Percentiles rank a stretch among this genome's conserved stretches.
phyloP scores from a whole-genome alignment of 1,139 yeast genomes.

The Saccharomyces hybrid region DNA sequence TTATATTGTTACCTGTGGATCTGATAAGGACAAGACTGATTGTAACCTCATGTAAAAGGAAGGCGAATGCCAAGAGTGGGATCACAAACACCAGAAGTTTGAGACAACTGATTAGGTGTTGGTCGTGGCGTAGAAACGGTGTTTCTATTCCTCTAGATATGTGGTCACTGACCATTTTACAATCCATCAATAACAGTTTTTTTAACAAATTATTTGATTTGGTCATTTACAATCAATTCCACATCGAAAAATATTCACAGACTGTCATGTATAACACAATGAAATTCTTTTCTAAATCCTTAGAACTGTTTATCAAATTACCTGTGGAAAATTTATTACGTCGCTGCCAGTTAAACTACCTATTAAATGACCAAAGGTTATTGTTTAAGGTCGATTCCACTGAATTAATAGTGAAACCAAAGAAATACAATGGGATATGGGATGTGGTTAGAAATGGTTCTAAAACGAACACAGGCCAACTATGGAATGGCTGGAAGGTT shows the following conservation, averaged over 20 bases:
- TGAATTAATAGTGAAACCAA: conserved; percentile 48
- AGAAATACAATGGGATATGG: conserved; percentile 45
- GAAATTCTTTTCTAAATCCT: conserved; percentile 47
- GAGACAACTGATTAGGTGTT: conserved; percentile 30
- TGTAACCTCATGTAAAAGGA: conserved; percentile 39
- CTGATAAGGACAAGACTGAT: conserved; percentile 70
- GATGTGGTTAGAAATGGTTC: conserved; percentile 40
- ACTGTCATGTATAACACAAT: conserved; percentile 52
- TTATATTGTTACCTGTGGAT: conserved; percentile 76
- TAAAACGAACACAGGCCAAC: conserved; percentile 36
- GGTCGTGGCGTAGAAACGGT: conserved; percentile 37
- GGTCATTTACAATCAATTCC: conserved; percentile 54
- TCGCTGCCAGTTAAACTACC: conserved; percentile 69
- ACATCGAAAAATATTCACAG: conserved; percentile 61
- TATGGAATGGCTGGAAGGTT: conserved; percentile 89
- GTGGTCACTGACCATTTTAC: conserved; percentile 36
- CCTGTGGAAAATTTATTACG: conserved; percentile 84
- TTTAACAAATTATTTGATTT: conserved; percentile 65
- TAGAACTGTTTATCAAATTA: conserved; percentile 66
- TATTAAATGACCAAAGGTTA: conserved; percentile 31
- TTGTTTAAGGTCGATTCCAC: conserved; percentile 29
- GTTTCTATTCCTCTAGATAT: conserved; percentile 23
- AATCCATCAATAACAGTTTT: conserved; percentile 46
- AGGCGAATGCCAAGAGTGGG: neutral
- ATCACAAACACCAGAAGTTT: conserved; percentile 29